Base-by-base conservation (phyloP, 177 flowering plant genomes). In the Vitis hybrid region DNA sequence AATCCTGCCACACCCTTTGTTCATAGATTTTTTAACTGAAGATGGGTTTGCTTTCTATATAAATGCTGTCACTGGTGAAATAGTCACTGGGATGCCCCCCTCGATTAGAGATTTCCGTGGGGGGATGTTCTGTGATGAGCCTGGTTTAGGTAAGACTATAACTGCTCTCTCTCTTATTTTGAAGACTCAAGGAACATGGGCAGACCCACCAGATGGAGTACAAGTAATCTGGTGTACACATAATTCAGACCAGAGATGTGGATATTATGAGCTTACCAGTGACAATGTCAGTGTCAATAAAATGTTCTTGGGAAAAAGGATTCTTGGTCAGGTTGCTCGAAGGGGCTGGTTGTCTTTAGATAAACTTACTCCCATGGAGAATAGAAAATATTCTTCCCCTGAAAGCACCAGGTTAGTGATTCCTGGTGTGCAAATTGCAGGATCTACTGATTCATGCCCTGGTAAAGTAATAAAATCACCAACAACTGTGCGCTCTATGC, bases 81-180 rank as follows among this genome's bases (percentile, higher is more conserved):
- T 91, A 70, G 77, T 77, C 45, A 76, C 87, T 64, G 93, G 87
- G 57, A 23, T 57, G 32, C 82, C 78, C 76, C 98, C 99, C 18
- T 84, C 82, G 2, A 65, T 90, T n/a, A 86, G 57, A 76, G 99
- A 95, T 79, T 95, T 93, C 62, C 85, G 75, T 78, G 99, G 99
- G 50, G 99, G 99, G 65, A 84, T 95, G 93, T 95, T 95, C 77
- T 95, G 99, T 79, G 99, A 95, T 82, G 99, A 95, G 78, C 99
- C 99, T 72, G 99, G 99, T 52, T 80, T 95, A 64, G 99, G 99
- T 23, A 95, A 95, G 86, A 95, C 99, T 17, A 82, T 95, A 64
- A 95, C 98, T 63, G 89, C 98, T 56, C 87, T 93, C 54, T 91
- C 98, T 34, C 96, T 95, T 70, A 87, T 95, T 82, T 72, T 95